A percentile compares a stretch with the other conserved stretches of the same genome.
phyloP scores from a whole-genome alignment of 176 grass and related monocot species.

The Phragmites australis region DNA sequence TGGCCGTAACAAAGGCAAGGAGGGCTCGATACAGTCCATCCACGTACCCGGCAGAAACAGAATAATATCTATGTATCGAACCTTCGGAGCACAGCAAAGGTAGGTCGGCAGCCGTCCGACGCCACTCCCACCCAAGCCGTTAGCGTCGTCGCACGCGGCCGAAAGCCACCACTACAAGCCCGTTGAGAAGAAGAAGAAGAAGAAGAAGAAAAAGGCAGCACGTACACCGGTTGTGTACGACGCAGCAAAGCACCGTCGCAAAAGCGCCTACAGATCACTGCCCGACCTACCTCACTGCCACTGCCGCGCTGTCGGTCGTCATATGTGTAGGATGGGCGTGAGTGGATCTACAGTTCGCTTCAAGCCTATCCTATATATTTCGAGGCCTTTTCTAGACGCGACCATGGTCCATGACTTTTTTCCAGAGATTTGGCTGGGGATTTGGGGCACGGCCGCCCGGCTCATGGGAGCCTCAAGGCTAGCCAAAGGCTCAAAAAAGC shows the following conservation, averaged over 20 bases:
- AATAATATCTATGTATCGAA: not conserved
- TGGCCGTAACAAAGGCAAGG: not conserved
- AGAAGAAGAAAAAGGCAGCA: not conserved
- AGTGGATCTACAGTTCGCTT: too few species aligned
- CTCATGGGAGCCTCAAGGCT: slow-evolving; percentile 5
- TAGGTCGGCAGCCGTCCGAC: not conserved
- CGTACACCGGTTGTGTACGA: slow-evolving; percentile 9
- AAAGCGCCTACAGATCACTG: not conserved
- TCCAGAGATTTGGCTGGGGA: not conserved
- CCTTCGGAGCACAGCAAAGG: not conserved
- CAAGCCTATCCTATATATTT: too few species aligned
- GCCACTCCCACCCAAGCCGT: too few species aligned
- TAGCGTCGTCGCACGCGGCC: not conserved
- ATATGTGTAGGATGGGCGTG: too few species aligned
- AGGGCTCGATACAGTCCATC: not conserved
- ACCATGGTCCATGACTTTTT: not conserved
- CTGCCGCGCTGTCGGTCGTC: not conserved
- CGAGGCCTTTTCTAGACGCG: not conserved
- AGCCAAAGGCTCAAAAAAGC: not conserved
- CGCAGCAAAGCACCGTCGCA: not conserved
- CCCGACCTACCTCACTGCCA: not conserved
- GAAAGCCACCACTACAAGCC: slow-evolving; percentile 14
- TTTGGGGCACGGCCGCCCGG: slow-evolving; percentile 37
- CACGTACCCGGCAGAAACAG: not conserved
- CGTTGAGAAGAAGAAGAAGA: too few species aligned